Base-by-base conservation (phyloP, 441 rosid species). In the Erodium texanum region DNA sequence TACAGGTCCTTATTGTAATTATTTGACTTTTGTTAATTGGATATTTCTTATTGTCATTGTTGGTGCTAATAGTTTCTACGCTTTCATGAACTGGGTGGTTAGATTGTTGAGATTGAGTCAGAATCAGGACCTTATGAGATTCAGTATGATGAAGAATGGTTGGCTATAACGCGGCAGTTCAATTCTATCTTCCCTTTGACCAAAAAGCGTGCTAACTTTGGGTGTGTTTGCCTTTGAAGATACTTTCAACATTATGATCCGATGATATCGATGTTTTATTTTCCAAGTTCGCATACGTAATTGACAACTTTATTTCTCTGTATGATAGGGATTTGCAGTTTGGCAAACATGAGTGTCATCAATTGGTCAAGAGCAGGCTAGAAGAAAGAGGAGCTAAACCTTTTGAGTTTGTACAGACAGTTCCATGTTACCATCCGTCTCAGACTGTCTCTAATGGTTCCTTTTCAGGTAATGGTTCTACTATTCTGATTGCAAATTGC, bases 121-220 rank as follows among this genome's bases (percentile, higher is more conserved):
- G 93, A 75, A 71, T 87, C 89, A 66, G 91, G 93, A 71, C 93
- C 92, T 24, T 82, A 77, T 68, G 89, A 88, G 76, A 71, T 93
- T 78, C 78, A 83, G 61, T 91, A 88, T 66, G 99, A 91, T 48
- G 96, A 89, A 81, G 97, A 93, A 76, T 93, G 96, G 96, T 80
- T 88, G 27, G 89, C 91, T 34, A 80, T 88, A 66, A 93, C 94
- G 23, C 73, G 76, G 73, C 80, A 80, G 72, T 85, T 84, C 81
- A 86, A 91, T 74, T 74, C 85, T 74, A 66, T 78, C 65, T 78
- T 93, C 72, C 99, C 99, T 34, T 74, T 86, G 75, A 85, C 90
- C 5, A 16, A 20, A 15, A 78, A 67, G 54, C 66, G 50, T 66
- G 80, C 84, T 72, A 79, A 86, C 64, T 85, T 91, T 67, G 66